A percentile compares a stretch with the other conserved stretches of the same genome.
phyloP scores from a whole-genome alignment of 108 stramenopile genomes.

The Nannochloropsis oceanica region DNA sequence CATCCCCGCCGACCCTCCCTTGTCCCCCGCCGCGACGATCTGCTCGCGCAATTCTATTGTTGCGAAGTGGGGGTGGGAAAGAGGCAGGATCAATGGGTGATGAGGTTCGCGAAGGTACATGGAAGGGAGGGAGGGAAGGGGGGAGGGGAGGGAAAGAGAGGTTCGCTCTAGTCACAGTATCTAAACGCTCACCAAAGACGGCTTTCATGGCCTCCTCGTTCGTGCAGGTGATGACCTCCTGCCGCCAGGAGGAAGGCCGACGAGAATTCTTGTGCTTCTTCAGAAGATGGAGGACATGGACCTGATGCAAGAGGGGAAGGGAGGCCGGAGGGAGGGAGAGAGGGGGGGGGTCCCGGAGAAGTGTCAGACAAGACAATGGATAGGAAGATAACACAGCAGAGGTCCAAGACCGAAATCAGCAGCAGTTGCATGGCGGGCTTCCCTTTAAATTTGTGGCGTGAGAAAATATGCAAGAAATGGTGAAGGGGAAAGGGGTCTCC shows the following conservation, averaged over 20 bases:
- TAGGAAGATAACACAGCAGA: no score
- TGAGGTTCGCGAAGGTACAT: not conserved
- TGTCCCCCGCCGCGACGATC: not conserved
- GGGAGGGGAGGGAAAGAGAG: not conserved
- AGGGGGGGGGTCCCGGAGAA: no score
- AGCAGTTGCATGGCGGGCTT: no score
- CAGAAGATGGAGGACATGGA: constrained; percentile 63
- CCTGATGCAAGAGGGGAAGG: constrained; percentile 25
- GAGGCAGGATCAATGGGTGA: no score
- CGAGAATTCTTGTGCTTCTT: constrained; percentile 60
- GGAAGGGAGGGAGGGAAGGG: not conserved
- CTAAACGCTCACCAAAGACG: constrained; percentile 39
- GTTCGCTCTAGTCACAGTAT: not conserved
- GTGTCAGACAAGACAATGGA: no score
- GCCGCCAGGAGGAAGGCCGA: constrained; percentile 56
- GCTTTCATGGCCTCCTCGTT: constrained; percentile 54
- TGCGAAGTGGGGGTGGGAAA: no score
- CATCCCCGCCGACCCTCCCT: not conserved
- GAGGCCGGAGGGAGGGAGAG: not conserved
- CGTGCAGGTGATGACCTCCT: constrained; percentile 49
- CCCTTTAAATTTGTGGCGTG: no score
- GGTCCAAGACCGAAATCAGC: no score
- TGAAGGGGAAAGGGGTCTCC: no score
- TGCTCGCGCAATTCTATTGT: not conserved
- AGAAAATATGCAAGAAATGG: no score